phyloP scores from a whole-genome alignment of 202 grass and related monocot genomes.

The Musa balbisiana region DNA sequence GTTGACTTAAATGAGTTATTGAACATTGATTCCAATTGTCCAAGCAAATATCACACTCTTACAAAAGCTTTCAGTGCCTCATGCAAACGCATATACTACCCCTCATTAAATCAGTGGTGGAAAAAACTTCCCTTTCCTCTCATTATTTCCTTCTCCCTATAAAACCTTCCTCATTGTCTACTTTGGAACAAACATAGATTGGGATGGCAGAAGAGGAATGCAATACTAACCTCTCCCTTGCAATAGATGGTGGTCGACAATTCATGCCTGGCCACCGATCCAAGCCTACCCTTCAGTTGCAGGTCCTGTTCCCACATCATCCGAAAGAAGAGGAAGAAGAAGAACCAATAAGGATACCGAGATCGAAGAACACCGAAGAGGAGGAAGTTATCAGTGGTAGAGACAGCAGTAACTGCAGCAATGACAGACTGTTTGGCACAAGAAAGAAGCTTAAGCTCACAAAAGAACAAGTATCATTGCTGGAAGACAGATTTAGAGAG shows the following conservation, averaged over 20 bases:
- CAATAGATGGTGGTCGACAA: not conserved
- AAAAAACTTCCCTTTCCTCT: not conserved
- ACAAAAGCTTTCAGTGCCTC: not conserved
- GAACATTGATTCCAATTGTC: not conserved
- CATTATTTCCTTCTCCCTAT: not conserved
- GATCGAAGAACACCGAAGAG: not conserved
- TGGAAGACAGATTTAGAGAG: slow-evolving; percentile 7
- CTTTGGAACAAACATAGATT: not conserved
- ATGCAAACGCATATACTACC: not conserved
- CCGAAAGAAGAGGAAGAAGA: not conserved
- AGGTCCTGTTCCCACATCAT: not conserved
- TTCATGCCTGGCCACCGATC: not conserved
- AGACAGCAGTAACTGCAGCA: not conserved
- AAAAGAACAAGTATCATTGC: not conserved
- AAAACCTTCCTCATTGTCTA: not conserved
- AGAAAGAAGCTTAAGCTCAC: slow-evolving; percentile 22
- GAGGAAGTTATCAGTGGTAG: not conserved
- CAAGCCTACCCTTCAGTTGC: not conserved
- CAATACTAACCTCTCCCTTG: slow-evolving; percentile 7
- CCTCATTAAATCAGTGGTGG: not conserved
- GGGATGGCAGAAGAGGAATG: slow-evolving; percentile 1
- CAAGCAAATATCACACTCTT: not conserved
- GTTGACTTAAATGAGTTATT: not conserved
- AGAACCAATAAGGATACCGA: not conserved
- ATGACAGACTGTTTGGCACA: not conserved